Base-by-base conservation (phyloP, 805 yeast species). In the Saccharomycopsis amapae region DNA sequence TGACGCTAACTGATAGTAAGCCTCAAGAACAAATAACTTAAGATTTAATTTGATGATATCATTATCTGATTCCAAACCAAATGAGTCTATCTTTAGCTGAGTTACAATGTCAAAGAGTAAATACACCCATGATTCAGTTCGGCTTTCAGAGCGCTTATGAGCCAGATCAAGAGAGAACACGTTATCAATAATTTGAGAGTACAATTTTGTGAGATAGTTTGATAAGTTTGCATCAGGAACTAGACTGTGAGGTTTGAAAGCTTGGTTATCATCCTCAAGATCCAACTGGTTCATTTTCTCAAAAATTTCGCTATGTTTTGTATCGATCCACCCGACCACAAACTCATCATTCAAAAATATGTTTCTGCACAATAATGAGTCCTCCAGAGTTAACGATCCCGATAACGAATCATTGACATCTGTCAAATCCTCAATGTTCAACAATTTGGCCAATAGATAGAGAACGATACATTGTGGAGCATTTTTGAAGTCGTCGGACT, bases 1-100 rank as follows among this genome's bases (percentile, higher is more conserved):
- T 2, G 22, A 18, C 3, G 38, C 17, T 2, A 48, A 36, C 20
- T 51, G 54, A 26, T 38, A 45, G 23, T 28, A 42, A 2, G 39
- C 40, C 26, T 51, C 52, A 18, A 42, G 35, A 18, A 44, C 23
- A 24, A 51, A 51, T 12, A 48, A 19, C 22, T 44, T 38, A 10
- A 50, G 22, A 19, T 50, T 44, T 17, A 41, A 25, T 20, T 19
- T 19, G 5, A n/a, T 31, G 5, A 34, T 37, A n/a, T 37, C 31
- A 17, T 25, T 37, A 17, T 37, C 17, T 23, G 10, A 18, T 33
- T 33, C 10, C 15, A 9, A 7, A n/a, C n/a, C n/a, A n/a, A n/a
- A n/a, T n/a, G n/a, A n/a, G n/a, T n/a, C n/a, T n/a, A 9, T 33
- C 10, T n/a, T 10, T 33, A 33, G 19, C 15, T 7, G 20, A 24